Percentiles rank a stretch among this genome's conserved stretches.
Evolutionary conservation across 2,329 filamentous ascomycete species (phyloP).

Genomic region (Gaeumannomyces tritici): DNA sequence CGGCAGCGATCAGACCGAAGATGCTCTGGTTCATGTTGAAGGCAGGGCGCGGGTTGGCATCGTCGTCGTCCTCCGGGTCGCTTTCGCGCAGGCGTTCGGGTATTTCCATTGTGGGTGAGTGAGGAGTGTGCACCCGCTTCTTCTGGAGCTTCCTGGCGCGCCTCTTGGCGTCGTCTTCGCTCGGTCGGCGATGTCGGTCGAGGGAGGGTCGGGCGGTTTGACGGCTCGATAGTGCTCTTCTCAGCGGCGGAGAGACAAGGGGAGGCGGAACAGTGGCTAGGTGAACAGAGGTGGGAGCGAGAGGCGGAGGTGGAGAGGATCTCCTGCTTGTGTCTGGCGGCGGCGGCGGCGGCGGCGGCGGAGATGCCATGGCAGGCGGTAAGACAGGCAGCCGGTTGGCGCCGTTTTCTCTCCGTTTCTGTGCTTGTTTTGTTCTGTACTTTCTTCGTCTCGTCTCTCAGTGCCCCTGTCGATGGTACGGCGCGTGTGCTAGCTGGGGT

Average conservation of each 20-base stretch:
- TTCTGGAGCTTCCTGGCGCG: slow-evolving; percentile 35
- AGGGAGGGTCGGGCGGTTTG: not conserved
- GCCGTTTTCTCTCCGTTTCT: not conserved
- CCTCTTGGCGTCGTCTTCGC: slow-evolving; percentile 25
- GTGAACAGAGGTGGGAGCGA: not conserved
- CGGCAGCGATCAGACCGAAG: slow-evolving; percentile 84
- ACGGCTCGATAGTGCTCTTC: not conserved
- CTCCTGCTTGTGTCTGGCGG: not conserved
- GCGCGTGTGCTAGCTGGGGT: not conserved
- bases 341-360: too few relatives aligned
- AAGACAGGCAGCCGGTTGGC: not conserved
- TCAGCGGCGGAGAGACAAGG: not conserved
- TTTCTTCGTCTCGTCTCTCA: not conserved
- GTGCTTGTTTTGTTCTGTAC: not conserved
- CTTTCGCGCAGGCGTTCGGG: slow-evolving; percentile 41
- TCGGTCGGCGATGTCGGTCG: not conserved
- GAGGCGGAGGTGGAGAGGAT: not conserved
- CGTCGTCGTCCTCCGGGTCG: slow-evolving; percentile 38
- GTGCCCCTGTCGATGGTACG: not conserved
- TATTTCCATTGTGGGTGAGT: slow-evolving; percentile 35
- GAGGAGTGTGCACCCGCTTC: slow-evolving; percentile 27
- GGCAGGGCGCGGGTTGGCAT: slow-evolving; percentile 33
- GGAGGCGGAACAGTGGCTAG: not conserved
- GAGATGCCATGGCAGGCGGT: not conserved
- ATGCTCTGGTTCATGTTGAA: slow-evolving; percentile 89